Base-by-base conservation (phyloP, 176 grass and related monocot genomes). In the Oryza nivara region DNA sequence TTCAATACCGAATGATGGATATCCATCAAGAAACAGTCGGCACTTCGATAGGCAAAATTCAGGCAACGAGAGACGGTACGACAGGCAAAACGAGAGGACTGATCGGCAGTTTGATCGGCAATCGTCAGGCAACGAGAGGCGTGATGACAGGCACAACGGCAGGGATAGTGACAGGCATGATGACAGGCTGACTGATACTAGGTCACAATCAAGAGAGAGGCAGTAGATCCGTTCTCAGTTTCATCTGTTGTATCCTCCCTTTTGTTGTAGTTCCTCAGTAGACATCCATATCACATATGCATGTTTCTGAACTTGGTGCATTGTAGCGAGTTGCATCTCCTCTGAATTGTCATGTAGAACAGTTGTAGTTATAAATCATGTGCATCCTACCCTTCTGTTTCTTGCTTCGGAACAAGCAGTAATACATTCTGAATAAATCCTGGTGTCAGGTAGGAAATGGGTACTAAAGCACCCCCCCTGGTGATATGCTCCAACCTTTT, bases 251-350 rank as follows among this genome's bases (percentile, higher is more conserved):
- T 34, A 40, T 58, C 67, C 58, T 81, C 60, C 26, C 1, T 79
- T 91, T 72, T 91, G 89, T 91, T 91, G 89, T 91, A 84, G 89
- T 91, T 81, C 84, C 82, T 87, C 84, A 80, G 74, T 80, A 84
- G 75, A 63, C 68, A 68, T 58, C 58, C 46, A 66, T 44, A 32
- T 32, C 30, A 32, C 30, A 32, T 32, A 44, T 87, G 85, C 71
- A 38, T 80, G 64, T 23, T 75, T 91, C 30, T 26, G 64, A 80
- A 76, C 84, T 70, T 65, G 73, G 65, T 90, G 51, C 41, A 22
- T 72, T 32, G 46, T 65, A 52, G 69, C 32, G 34, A 71, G 76
- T 65, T 84, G 85, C 70, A 70, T 46, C 66, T 69, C 6, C 17
- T 19, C 13, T n/a, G 11, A 51, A 87, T 77, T 58, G 54, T 69